Evolutionary conservation across 495 filamentous ascomycete species (phyloP).

Genomic region (Oleoguttula mirabilis): DNA sequence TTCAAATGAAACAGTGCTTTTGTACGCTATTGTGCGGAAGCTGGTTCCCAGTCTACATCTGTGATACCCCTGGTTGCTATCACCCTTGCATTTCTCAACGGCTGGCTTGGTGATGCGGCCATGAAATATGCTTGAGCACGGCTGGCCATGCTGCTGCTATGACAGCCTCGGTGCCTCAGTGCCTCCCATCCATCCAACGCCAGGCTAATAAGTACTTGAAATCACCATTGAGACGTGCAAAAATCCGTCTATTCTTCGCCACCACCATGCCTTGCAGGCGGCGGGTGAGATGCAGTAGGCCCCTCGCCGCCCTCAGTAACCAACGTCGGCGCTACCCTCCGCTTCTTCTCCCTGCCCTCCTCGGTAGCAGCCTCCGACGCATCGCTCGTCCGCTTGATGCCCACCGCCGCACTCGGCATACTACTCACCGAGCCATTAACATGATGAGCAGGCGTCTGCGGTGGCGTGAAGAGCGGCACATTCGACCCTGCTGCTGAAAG

Average conservation of each 20-base stretch:
- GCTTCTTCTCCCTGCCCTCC: conserved; percentile 25
- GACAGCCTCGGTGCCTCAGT: too few relatives aligned
- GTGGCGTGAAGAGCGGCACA: conserved; percentile 32
- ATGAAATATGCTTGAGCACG: too few relatives aligned
- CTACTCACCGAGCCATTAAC: conserved; percentile 26
- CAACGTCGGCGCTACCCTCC: conserved; percentile 31
- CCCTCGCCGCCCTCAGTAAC: conserved; percentile 13
- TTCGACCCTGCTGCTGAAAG: conserved; percentile 27
- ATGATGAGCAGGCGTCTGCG: conserved; percentile 29
- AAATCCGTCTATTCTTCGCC: background rate
- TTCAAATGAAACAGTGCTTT: too few relatives aligned
- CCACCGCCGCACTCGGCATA: conserved; percentile 10
- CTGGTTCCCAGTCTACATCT: too few relatives aligned
- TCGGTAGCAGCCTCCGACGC: conserved; percentile 5
- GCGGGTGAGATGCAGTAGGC: background rate
- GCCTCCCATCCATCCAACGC: conserved; percentile 1
- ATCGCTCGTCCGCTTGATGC: conserved; percentile 19
- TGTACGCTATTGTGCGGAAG: too few relatives aligned
- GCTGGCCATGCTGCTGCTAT: too few relatives aligned
- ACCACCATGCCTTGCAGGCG: too few relatives aligned
- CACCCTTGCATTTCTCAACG: too few relatives aligned
- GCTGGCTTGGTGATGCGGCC: too few relatives aligned
- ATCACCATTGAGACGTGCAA: background rate
- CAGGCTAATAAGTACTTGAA: conserved; percentile 1
- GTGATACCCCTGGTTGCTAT: too few relatives aligned